Evolutionary conservation across 2,329 filamentous ascomycete genomes (phyloP).

Genomic region (Zymoseptoria tritici): DNA sequence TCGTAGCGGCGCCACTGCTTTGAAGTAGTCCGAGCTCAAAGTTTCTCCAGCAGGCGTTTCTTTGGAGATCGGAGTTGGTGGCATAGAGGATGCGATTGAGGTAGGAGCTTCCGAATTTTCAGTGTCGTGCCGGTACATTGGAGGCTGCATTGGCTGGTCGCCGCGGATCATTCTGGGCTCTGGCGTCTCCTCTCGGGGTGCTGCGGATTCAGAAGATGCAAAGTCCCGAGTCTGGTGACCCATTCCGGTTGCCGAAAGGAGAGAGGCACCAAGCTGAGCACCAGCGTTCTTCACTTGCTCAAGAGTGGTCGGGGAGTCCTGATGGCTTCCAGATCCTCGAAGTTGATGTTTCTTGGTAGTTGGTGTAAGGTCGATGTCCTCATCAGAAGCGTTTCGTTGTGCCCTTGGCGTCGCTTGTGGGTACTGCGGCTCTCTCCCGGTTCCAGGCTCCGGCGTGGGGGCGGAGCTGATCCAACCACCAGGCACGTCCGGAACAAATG

Average conservation of each 20-base stretch:
- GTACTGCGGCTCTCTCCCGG: neutral
- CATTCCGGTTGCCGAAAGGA: slow-evolving; percentile 35
- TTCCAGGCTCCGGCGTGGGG: slow-evolving; percentile 29
- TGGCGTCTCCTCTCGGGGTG: slow-evolving; percentile 22
- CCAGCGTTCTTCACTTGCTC: slow-evolving; percentile 41
- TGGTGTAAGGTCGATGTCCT: slow-evolving; percentile 27
- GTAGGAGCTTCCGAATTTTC: slow-evolving; percentile 15
- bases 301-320: slow-evolving; percentile 20
- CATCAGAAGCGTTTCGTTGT: slow-evolving; percentile 3
- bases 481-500: slow-evolving; percentile 45
- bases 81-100: slow-evolving; percentile 18
- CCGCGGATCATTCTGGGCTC: slow-evolving; percentile 16
- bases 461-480: slow-evolving; percentile 48
- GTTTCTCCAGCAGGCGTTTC: slow-evolving; percentile 32
- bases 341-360: slow-evolving; percentile 22
- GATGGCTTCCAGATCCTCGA: neutral
- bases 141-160: slow-evolving; percentile 10
- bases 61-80: slow-evolving; percentile 43
- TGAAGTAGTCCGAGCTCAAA: slow-evolving; percentile 13
- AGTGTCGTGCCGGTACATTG: slow-evolving; percentile 14
- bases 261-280: slow-evolving; percentile 41
- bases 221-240: slow-evolving; percentile 29
- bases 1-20: slow-evolving; percentile 14
- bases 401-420: slow-evolving; percentile 5
- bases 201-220: slow-evolving; percentile 18